Conservation (phyloP, 2,329 filamentous ascomycete genomes). For the Aspergillus tamarii region DNA sequence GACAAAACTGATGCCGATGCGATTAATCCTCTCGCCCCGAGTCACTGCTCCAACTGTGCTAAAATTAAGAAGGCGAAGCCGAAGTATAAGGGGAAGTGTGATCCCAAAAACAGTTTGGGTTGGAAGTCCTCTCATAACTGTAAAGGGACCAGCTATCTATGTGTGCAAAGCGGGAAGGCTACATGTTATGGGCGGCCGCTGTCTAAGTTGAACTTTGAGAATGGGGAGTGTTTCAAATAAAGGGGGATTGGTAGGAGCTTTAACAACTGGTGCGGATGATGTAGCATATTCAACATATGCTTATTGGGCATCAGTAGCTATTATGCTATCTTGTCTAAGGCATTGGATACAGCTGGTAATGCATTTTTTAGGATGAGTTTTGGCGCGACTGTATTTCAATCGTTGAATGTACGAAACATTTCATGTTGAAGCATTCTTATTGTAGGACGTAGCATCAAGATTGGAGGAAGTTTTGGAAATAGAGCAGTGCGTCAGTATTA, state of each 20-base stretch:
- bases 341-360: too few species aligned
- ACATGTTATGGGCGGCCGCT: background rate
- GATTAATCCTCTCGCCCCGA: background rate
- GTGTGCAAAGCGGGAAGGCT: constrained; percentile 2
- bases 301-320: too few species aligned
- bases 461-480: too few species aligned
- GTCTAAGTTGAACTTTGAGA: constrained; percentile 3
- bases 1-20: background rate
- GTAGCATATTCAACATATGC: background rate
- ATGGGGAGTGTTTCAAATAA: constrained; percentile 6
- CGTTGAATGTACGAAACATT: background rate
- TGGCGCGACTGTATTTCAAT: too few species aligned
- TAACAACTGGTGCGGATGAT: background rate
- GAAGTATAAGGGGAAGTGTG: background rate
- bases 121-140: constrained; percentile 3
- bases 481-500: background rate
- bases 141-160: constrained; percentile 3
- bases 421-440: background rate
- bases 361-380: too few species aligned
- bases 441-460: background rate
- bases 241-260: background rate
- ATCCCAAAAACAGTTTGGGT: background rate
- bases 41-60: background rate
- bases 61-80: constrained; percentile 7
- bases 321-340: too few species aligned